Base-by-base conservation (phyloP, 495 filamentous ascomycete genomes). In the Penicillium cinerascens region DNA sequence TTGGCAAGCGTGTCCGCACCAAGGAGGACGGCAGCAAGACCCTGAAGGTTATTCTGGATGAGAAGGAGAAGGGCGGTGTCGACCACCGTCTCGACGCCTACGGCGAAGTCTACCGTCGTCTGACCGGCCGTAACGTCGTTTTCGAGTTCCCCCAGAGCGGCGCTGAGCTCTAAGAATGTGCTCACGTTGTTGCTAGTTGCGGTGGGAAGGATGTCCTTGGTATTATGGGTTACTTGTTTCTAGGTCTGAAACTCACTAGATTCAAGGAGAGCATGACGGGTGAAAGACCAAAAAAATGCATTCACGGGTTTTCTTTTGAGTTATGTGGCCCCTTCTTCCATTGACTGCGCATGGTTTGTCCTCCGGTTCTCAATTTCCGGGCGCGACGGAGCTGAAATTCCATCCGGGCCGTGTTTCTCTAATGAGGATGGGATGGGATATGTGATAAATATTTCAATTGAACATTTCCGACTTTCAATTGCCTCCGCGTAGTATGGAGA, bases 31-130 rank as follows among this genome's bases (percentile, higher is more conserved):
- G 89, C 74, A 86, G 80, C 83, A 97, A 97, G 87, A 79, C 92
- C 69, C 82, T 96, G 71, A 98, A 98, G 87, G 87, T 98, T 65
- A 84, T 97, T 66, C 82, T 98, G 49, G 93, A 98, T 74, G 93
- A 97, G 86, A 97, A 97, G 91, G 93, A 98, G 89, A 87, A 90
- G 65, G 92, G 92, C 64, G 89, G 89, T 71, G 91, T 97, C 61
- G 93, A 97, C 83, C 95, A 96, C 83, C 84, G 93, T 73, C 87
- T 98, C 61, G 93, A 98, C 76, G 97, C 93, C 65, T 98, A 97
- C 81, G 91, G 88, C 51, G 93, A 97, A 85, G 93, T 98, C 67
- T 98, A 98, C 84, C 87, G 87, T 72, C 85, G 88, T 53, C 78
- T 98, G 69, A 98, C 93, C 41, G 93, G 93, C 77, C 92, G 92